These are phyloP conservation scores for Arthrobotrys entomopaga DNA, from an alignment of 2,329 filamentous ascomycete genomes.

Conservation along the genomic window DNA sequence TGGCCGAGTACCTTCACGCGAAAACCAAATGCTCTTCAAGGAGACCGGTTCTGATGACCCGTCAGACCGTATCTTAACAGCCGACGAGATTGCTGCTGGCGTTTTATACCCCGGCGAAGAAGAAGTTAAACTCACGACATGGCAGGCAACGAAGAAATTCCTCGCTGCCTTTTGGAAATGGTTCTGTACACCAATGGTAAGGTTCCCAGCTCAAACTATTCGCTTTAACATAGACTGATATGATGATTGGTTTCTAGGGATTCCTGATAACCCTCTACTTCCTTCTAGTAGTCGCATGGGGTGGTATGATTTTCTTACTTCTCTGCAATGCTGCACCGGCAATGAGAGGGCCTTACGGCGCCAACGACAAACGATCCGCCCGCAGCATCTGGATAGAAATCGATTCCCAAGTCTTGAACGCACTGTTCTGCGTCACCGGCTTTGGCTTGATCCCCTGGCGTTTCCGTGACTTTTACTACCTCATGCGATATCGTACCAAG, in stretches of 20 bases:
- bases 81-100: conserved; percentile 72
- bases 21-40: conserved; percentile 57
- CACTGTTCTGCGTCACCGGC: conserved; percentile 84
- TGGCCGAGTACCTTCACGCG: conserved; percentile 55
- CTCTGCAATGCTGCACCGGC: conserved; percentile 75
- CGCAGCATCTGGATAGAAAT: conserved; percentile 86
- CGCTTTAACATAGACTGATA: no score
- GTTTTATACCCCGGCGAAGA: conserved; percentile 70
- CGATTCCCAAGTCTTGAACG: conserved; percentile 84
- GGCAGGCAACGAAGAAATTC: conserved; percentile 69
- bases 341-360: conserved; percentile 68
- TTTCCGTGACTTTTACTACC: conserved; percentile 80
- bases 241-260: conserved; percentile 63
- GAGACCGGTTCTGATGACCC: conserved; percentile 34
- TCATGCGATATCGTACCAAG: conserved; percentile 72
- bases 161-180: conserved; percentile 76
- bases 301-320: conserved; percentile 87
- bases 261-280: conserved; percentile 82
- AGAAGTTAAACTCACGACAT: conserved; percentile 66
- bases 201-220: neutral
- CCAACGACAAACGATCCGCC: conserved; percentile 78
- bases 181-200: conserved; percentile 72
- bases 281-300: conserved; percentile 85
- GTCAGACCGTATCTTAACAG: conserved; percentile 60
- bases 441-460: conserved; percentile 88